phyloP scores from a whole-genome alignment of 306 rosid species.

The Pterocarpus macrocarpus region DNA sequence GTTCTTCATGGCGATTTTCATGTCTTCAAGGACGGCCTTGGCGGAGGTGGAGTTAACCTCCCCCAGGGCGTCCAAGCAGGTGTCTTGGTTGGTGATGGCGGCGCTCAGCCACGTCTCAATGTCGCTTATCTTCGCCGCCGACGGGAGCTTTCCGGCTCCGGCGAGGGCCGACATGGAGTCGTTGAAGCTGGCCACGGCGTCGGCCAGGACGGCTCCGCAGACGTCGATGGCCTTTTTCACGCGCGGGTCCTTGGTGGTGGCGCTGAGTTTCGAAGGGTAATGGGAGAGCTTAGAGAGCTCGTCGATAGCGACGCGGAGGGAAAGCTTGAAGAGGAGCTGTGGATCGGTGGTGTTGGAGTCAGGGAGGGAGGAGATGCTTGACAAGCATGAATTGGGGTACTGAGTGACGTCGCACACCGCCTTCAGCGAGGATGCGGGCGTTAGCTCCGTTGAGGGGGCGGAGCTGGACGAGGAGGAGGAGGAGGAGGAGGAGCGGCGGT shows the following conservation, averaged over 20 bases:
- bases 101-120: constrained; percentile 81
- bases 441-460: constrained; percentile 51
- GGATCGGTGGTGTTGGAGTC: constrained; percentile 79
- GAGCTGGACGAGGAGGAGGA: constrained; percentile 45
- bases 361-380: constrained; percentile 64
- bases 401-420: constrained; percentile 72
- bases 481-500: constrained; percentile 48
- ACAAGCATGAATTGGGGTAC: constrained; percentile 75
- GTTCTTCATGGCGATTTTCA: constrained; percentile 58
- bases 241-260: constrained; percentile 31
- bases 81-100: constrained; percentile 78
- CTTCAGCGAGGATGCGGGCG: constrained; percentile 75
- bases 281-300: constrained; percentile 62
- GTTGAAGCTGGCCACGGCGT: constrained; percentile 68
- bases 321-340: constrained; percentile 69
- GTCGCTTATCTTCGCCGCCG: constrained; percentile 56
- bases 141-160: constrained; percentile 38
- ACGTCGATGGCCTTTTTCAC: constrained; percentile 48
- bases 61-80: constrained; percentile 75
- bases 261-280: constrained; percentile 23
- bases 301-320: constrained; percentile 74
- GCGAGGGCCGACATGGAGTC: constrained; percentile 62
- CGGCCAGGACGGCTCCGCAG: constrained; percentile 61
- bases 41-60: constrained; percentile 68
- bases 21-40: background rate